Evolutionary conservation across 2,329 filamentous ascomycete species (phyloP).

Genomic region (Blastomyces gilchristii): DNA sequence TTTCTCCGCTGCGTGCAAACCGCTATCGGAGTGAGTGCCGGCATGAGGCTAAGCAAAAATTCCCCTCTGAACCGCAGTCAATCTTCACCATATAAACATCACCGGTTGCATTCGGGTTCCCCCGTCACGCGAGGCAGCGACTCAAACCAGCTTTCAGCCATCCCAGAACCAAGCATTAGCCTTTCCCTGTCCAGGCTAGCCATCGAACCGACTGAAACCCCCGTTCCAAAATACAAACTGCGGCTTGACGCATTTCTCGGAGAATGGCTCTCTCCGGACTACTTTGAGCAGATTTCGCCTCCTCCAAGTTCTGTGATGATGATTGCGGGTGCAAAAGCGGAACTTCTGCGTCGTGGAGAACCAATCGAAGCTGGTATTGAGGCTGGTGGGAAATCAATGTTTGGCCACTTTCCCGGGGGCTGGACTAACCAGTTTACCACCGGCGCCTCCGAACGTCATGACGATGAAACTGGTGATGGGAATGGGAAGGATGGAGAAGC

Average conservation of each 20-base stretch:
- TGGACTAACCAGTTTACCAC: slow-evolving; percentile 39
- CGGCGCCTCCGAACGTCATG: slow-evolving; percentile 16
- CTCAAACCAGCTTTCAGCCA: slow-evolving; percentile 23
- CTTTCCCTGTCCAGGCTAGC: neutral
- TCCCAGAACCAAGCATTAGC: slow-evolving; percentile 26
- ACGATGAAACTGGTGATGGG: slow-evolving; percentile 17
- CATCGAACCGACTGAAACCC: neutral
- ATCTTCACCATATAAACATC: slow-evolving; percentile 13
- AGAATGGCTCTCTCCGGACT: slow-evolving; percentile 89
- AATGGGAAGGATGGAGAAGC: slow-evolving; percentile 19
- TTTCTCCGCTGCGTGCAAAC: slow-evolving; percentile 91
- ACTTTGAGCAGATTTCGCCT: slow-evolving; percentile 84
- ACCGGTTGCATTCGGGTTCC: slow-evolving; percentile 24
- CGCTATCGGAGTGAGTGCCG: slow-evolving; percentile 75
- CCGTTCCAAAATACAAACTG: slow-evolving; percentile 33
- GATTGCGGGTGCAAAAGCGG: slow-evolving; percentile 79
- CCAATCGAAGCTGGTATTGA: slow-evolving; percentile 38
- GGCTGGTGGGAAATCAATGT: slow-evolving; percentile 27
- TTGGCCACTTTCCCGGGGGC: slow-evolving; percentile 45
- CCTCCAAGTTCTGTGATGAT: slow-evolving; percentile 79
- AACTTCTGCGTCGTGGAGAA: slow-evolving; percentile 68
- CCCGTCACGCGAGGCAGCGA: slow-evolving; percentile 14
- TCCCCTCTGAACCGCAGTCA: neutral
- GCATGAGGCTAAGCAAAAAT: slow-evolving; percentile 48
- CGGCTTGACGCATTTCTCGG: slow-evolving; percentile 87